Percentiles rank a stretch among this genome's conserved stretches.
phyloP scores from a whole-genome alignment of 495 filamentous ascomycete species.

The Lasiosphaeria miniovina region DNA sequence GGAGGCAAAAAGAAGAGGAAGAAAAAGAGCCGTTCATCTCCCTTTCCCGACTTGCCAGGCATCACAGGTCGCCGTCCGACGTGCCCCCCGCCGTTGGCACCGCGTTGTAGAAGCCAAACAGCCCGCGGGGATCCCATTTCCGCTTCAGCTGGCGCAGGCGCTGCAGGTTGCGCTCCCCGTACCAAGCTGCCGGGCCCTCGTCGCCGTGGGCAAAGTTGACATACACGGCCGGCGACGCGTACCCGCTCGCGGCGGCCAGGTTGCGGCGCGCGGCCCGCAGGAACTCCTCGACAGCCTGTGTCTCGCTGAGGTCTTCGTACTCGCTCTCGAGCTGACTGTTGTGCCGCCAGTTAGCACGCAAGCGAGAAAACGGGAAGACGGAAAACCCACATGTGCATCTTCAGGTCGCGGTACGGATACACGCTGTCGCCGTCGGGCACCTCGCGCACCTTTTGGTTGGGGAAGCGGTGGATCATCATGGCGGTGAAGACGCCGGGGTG shows the following conservation, averaged over 20 bases:
- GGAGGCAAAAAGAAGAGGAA: too few species aligned
- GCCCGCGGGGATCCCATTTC: conserved; percentile 28
- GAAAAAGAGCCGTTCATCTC: too few species aligned
- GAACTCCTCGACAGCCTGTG: background rate
- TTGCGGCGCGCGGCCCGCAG: background rate
- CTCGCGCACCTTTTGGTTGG: background rate
- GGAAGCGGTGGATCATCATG: background rate
- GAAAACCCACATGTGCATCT: conserved; percentile 1
- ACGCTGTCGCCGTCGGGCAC: background rate
- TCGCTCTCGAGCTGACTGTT: background rate
- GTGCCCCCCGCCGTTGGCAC: background rate
- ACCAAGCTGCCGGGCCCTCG: conserved; percentile 29
- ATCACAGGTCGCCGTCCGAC: too few species aligned
- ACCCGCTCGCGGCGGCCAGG: conserved; percentile 16
- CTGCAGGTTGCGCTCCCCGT: conserved; percentile 28
- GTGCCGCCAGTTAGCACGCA: background rate
- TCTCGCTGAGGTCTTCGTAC: background rate
- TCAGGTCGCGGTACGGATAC: background rate
- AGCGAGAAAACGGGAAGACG: background rate
- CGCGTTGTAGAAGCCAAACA: conserved; percentile 25
- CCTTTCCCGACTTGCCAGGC: too few species aligned
- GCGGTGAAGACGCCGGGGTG: background rate
- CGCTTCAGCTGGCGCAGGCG: conserved; percentile 27
- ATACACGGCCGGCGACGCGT: conserved; percentile 25
- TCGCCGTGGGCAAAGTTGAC: conserved; percentile 40